phyloP scores from a whole-genome alignment of 2,329 filamentous ascomycete genomes.

The Trichoderma gracile region DNA sequence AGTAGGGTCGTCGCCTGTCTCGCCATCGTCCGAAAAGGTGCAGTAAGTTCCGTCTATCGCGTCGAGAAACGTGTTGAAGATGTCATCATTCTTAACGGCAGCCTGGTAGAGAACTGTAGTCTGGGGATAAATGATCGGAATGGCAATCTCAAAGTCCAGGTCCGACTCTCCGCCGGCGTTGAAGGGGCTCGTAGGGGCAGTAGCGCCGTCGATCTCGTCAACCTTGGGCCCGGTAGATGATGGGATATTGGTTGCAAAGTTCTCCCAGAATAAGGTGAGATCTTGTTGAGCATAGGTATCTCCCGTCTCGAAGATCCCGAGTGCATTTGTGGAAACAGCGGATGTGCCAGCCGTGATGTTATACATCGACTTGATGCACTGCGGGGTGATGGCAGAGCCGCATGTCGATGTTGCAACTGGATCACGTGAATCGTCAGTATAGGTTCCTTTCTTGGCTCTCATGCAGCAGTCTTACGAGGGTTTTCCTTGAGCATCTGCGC shows the following conservation, averaged over 20 bases:
- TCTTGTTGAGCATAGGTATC: conserved; percentile 54
- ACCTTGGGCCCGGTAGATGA: conserved; percentile 48
- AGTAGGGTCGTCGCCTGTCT: conserved; percentile 42
- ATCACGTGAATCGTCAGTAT: neutral
- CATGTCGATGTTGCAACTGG: conserved; percentile 39
- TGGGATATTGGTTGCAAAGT: conserved; percentile 44
- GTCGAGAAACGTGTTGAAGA: conserved; percentile 47
- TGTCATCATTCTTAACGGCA: conserved; percentile 40
- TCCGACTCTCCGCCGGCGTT: conserved; percentile 48
- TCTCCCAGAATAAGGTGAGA: conserved; percentile 50
- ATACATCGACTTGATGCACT: conserved; percentile 55
- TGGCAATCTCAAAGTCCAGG: conserved; percentile 56
- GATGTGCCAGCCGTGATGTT: conserved; percentile 44
- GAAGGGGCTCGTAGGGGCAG: conserved; percentile 42
- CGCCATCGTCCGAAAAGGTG: conserved; percentile 34
- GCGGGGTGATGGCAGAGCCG: conserved; percentile 56
- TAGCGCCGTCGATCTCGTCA: conserved; percentile 50
- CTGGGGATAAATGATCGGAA: conserved; percentile 55
- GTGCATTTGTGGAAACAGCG: conserved; percentile 45
- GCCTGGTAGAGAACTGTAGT: conserved; percentile 50
- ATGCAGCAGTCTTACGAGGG: neutral
- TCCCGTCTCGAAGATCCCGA: conserved; percentile 55
- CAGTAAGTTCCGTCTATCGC: conserved; percentile 50
- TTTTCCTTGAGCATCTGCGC: neutral
- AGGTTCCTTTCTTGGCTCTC: neutral